Conservation (phyloP, 805 yeast genomes). For the Suhomyces xylopsoci region DNA sequence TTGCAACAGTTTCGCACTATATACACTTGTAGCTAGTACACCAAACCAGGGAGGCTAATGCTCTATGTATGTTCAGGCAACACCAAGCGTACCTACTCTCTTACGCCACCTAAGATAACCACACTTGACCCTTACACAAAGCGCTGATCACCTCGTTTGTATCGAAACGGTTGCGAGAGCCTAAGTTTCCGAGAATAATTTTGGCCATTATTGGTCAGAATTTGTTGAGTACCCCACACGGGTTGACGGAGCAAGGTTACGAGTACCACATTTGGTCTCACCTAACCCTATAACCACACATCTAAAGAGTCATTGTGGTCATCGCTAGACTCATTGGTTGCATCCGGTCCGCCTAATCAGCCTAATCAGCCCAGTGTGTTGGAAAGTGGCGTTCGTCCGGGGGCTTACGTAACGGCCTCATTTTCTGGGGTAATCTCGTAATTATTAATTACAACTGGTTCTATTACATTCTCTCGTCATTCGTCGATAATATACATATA, state of each 20-base stretch:
- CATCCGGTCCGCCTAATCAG: neutral
- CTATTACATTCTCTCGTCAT: neutral
- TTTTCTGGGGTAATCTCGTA: neutral
- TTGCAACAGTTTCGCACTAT: neutral
- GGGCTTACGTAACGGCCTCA: neutral
- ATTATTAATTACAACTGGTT: neutral
- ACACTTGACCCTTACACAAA: neutral
- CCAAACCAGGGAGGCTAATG: too few relatives aligned
- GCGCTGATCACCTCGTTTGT: neutral
- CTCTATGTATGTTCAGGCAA: neutral
- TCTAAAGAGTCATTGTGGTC: neutral
- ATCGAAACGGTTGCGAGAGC: neutral
- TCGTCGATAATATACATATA: conserved; percentile 1
- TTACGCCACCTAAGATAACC: neutral
- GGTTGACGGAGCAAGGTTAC: neutral
- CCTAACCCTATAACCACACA: neutral
- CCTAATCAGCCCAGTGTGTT: neutral
- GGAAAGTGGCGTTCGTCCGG: neutral
- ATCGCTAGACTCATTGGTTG: neutral
- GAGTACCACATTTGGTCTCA: neutral
- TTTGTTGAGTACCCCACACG: conserved; percentile 1
- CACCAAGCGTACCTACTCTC: neutral
- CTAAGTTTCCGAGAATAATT: neutral
- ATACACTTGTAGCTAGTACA: neutral
- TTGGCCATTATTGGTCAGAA: neutral